Evolutionary conservation across 2,329 filamentous ascomycete species (phyloP), one percentile per base, ranked within the genome.

Genomic region (Onygena corvina): DNA sequence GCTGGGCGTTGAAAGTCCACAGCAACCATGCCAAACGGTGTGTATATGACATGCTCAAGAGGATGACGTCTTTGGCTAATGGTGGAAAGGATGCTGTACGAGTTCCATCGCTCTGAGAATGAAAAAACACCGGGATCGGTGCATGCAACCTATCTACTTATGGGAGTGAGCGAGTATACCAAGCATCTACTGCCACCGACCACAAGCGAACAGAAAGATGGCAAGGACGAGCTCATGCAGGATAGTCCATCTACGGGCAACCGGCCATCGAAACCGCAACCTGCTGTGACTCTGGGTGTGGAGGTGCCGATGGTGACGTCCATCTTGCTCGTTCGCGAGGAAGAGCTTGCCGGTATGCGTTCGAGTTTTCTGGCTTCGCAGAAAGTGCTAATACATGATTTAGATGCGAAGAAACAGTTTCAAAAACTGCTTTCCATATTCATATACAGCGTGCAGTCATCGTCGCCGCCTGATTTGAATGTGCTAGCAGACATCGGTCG

Each of bases 71-170:
- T 21, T 47, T 20, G 48, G 9, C 35, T 2, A 45, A 14, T 6
- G 31, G 46, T 20, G 50, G 16, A 14, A 47, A 94, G 83, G 64
- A 93, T 92, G 77, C 79, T 89, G 12, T 93, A 79, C 66, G 85
- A 94, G 27, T 96, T 94, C 57, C 79, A 95, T 64, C 74, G 76
- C 54, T 77, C 74, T 50, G 84, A 94, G 62, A 94, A 88, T 65
- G 74, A 71, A 49, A 86, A 83, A 64, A 83, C 80, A 53, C 75
- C 84, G 0, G 76, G 79, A 18, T 82, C 80, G 21, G 73, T 95
- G n/a, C 79, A 93, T 68, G 92, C 90, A 38, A 95, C 88, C n/a
- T 98, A 95, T 67, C 71, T 95, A 45, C 63, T 98, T 40, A 84
- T 81, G 46, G 92, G 90, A 33, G 76, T 71, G 18, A 83, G 78